phyloP scores from a whole-genome alignment of 306 rosid genomes.

The Cucurbita ficifolia region DNA sequence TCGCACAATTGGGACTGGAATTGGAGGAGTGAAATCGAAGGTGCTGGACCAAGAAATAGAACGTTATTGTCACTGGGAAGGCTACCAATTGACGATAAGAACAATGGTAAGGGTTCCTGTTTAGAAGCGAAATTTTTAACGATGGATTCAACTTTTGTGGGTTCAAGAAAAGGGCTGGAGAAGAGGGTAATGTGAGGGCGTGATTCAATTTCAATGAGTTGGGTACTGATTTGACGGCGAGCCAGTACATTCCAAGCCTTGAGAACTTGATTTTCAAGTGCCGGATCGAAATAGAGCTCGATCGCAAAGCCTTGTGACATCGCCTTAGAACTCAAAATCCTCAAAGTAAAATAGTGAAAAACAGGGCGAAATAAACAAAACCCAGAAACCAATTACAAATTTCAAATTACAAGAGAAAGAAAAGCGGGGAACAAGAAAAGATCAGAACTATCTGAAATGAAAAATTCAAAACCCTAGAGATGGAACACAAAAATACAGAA shows the following conservation, averaged over 20 bases:
- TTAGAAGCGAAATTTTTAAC: slow-evolving; percentile 40
- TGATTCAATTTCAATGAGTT: slow-evolving; percentile 71
- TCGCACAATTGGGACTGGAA: slow-evolving; percentile 67
- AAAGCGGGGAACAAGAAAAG: background rate
- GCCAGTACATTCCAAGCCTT: slow-evolving; percentile 96
- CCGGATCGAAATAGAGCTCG: slow-evolving; percentile 91
- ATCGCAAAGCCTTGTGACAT: slow-evolving; percentile 77
- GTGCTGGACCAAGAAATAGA: slow-evolving; percentile 74
- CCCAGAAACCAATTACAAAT: slow-evolving; percentile 11
- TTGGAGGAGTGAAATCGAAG: slow-evolving; percentile 61
- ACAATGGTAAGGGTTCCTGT: slow-evolving; percentile 54
- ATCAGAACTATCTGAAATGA: background rate
- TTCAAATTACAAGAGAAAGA: background rate
- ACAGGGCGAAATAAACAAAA: background rate
- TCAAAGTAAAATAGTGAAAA: background rate
- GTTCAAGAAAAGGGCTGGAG: slow-evolving; percentile 42
- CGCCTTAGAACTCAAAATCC: slow-evolving; percentile 12
- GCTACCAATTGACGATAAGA: slow-evolving; percentile 57
- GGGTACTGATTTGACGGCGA: slow-evolving; percentile 77
- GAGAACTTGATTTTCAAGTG: slow-evolving; percentile 80
- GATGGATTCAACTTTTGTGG: slow-evolving; percentile 37
- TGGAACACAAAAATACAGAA: background rate
- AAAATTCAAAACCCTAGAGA: background rate
- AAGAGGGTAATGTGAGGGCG: slow-evolving; percentile 97
- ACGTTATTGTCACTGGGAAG: slow-evolving; percentile 45